Percentiles rank a stretch among this genome's conserved stretches.
Conservation (phyloP, 306 rosid genomes). For the Datisca glomerata region DNA sequence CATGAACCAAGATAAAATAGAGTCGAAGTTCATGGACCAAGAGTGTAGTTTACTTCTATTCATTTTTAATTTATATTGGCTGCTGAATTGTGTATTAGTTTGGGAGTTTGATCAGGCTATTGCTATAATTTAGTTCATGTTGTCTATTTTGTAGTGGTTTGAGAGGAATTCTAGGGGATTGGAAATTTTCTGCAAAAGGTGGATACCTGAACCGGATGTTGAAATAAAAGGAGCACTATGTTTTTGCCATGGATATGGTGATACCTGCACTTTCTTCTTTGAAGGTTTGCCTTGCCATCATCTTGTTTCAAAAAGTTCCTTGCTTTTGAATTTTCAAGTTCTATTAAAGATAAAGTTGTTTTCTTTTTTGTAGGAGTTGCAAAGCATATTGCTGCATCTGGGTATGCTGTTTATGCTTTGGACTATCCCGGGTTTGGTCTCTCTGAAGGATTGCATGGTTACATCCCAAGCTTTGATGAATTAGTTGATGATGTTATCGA, state of each 20-base stretch:
- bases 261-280: conserved; percentile 92
- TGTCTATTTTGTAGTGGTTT: conserved; percentile 35
- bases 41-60: no score
- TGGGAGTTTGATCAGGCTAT: no score
- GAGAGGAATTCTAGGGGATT: conserved; percentile 70
- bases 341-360: neutral
- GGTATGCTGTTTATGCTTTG: conserved; percentile 70
- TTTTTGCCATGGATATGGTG: conserved; percentile 97
- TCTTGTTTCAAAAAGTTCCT: neutral
- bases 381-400: conserved; percentile 58
- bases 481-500: conserved; percentile 62
- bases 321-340: neutral
- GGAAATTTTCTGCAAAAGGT: conserved; percentile 80
- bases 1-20: no score
- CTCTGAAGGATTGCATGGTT: conserved; percentile 85
- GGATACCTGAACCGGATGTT: conserved; percentile 55
- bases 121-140: neutral
- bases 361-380: conserved; percentile 55
- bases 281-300: conserved; percentile 48
- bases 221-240: conserved; percentile 51
- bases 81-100: no score
- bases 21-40: no score
- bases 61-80: no score
- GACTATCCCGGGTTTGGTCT: conserved; percentile 90
- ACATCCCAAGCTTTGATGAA: conserved; percentile 54